Evolutionary conservation across 2,329 filamentous ascomycete species (phyloP).

Genomic region (Ilyonectria destructans): DNA sequence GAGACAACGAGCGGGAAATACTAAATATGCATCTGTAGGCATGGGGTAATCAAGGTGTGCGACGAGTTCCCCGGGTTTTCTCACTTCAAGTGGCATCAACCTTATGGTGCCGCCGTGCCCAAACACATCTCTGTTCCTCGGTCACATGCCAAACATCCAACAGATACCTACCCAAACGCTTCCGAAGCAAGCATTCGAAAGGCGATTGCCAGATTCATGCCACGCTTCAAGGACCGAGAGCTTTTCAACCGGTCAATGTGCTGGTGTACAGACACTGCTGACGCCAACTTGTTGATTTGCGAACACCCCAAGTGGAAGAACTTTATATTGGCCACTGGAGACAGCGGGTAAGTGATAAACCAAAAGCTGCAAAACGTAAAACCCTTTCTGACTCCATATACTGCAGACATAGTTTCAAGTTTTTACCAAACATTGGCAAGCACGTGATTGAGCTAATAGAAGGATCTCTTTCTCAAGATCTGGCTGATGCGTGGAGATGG

Average conservation of each 20-base stretch:
- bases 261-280: slow-evolving; percentile 29
- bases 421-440: slow-evolving; percentile 25
- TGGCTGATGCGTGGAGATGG: slow-evolving; percentile 23
- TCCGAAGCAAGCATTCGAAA: slow-evolving; percentile 19
- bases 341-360: slow-evolving; percentile 21
- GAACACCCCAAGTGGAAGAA: slow-evolving; percentile 30
- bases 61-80: slow-evolving; percentile 30
- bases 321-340: slow-evolving; percentile 22
- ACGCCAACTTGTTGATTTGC: slow-evolving; percentile 26
- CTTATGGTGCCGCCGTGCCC: slow-evolving; percentile 8
- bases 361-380: not conserved
- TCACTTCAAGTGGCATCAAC: slow-evolving; percentile 20
- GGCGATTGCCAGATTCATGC: slow-evolving; percentile 21
- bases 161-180: slow-evolving; percentile 22
- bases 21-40: slow-evolving; percentile 6
- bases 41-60: slow-evolving; percentile 22
- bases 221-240: slow-evolving; percentile 1
- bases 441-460: slow-evolving; percentile 26
- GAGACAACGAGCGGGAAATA: not conserved
- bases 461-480: slow-evolving; percentile 12
- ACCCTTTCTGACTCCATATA: not conserved
- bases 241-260: slow-evolving; percentile 25
- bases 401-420: slow-evolving; percentile 19
- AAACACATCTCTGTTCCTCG: slow-evolving; percentile 26
- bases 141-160: slow-evolving; percentile 20